A percentile compares a stretch with the other conserved stretches of the same genome.
Conservation (phyloP, 2,329 filamentous ascomycete species). For the Apiospora hydei region DNA sequence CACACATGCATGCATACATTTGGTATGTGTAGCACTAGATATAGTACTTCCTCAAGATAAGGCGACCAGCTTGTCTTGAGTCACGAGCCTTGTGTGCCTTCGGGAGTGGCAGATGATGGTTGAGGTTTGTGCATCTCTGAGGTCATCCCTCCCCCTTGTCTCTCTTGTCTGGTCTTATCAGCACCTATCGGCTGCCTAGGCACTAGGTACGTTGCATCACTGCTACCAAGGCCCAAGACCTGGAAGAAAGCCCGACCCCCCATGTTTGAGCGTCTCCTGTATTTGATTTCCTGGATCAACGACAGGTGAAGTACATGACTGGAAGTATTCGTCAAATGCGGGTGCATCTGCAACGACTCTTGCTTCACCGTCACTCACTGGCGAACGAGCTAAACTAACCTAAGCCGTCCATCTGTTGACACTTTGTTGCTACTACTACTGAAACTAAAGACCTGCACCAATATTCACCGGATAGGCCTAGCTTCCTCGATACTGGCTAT, state of each 20-base stretch:
- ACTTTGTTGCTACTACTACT: conserved; percentile 3
- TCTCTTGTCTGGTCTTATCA: background rate
- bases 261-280: background rate
- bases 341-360: conserved; percentile 12
- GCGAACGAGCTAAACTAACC: background rate
- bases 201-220: background rate
- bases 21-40: background rate
- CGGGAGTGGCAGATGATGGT: conserved; percentile 1
- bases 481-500: background rate
- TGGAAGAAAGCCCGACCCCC: conserved; percentile 9
- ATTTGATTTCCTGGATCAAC: conserved; percentile 9
- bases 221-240: background rate
- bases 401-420: conserved; percentile 2
- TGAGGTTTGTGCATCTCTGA: conserved; percentile 1
- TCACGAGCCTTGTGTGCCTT: background rate
- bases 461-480: conserved; percentile 1
- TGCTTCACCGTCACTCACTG: conserved; percentile 10
- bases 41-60: background rate
- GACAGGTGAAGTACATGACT: background rate
- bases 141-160: background rate
- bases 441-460: background rate
- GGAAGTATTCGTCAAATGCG: background rate
- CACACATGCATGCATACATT: too few species aligned
- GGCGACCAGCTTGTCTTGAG: background rate
- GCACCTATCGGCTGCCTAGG: background rate